A percentile compares a stretch with the other conserved stretches of the same genome.
phyloP scores from a whole-genome alignment of 352 stramenopile species.

The Pythium dissotocum region DNA sequence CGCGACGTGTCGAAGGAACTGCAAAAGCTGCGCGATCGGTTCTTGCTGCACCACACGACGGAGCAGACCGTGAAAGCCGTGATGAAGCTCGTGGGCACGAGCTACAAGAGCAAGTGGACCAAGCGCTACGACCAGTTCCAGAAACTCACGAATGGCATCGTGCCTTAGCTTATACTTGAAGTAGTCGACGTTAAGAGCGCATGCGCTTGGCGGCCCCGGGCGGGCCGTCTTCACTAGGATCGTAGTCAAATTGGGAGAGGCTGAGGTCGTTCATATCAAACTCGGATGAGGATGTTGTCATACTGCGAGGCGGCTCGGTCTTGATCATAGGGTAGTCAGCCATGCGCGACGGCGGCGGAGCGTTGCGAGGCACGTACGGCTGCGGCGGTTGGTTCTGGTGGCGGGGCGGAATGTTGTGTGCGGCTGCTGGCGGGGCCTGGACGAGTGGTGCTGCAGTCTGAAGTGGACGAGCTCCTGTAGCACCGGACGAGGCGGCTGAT shows the following conservation, averaged over 20 bases:
- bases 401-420: slow-evolving; percentile 4
- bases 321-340: slow-evolving; percentile 28
- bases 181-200: slow-evolving; percentile 29
- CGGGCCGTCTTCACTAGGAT: slow-evolving; percentile 39
- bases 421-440: slow-evolving; percentile 11
- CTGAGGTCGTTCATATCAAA: slow-evolving; percentile 83
- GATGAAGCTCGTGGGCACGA: slow-evolving; percentile 93
- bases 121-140: slow-evolving; percentile 97
- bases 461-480: not conserved
- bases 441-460: not conserved
- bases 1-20: slow-evolving; percentile 89
- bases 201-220: slow-evolving; percentile 41
- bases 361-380: slow-evolving; percentile 36
- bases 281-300: slow-evolving; percentile 26
- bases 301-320: slow-evolving; percentile 22
- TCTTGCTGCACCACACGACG: slow-evolving; percentile 92
- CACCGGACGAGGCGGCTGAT: not conserved
- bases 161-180: slow-evolving; percentile 30
- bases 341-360: slow-evolving; percentile 51
- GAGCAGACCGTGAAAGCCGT: slow-evolving; percentile 71
- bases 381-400: slow-evolving; percentile 21
- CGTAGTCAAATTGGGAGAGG: slow-evolving; percentile 85
- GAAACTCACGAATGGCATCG: slow-evolving; percentile 89
- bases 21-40: slow-evolving; percentile 69
- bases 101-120: slow-evolving; percentile 97